A percentile compares a stretch with the other conserved stretches of the same genome.
phyloP scores from a whole-genome alignment of 345 rosid genomes.

The Eucalyptus marginata region DNA sequence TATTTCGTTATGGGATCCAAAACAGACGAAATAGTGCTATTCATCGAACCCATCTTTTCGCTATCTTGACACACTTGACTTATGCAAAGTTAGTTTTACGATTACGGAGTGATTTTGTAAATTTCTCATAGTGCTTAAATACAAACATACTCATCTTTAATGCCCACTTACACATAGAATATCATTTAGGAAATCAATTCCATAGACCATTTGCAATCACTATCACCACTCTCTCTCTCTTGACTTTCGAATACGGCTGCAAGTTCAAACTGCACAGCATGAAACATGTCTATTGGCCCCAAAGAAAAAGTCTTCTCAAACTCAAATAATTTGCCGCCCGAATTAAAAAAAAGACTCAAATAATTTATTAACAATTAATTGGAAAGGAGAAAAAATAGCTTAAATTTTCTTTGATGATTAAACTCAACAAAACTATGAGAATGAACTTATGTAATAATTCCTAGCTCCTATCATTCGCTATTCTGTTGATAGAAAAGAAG shows the following conservation, averaged over 20 bases:
- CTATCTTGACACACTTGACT: too few relatives aligned
- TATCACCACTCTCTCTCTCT: not conserved
- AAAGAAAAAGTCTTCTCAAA: not conserved
- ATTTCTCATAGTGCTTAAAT: not conserved
- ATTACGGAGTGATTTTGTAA: not conserved
- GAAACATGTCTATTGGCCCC: not conserved
- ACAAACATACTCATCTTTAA: not conserved
- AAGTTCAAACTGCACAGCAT: not conserved
- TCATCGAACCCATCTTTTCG: too few relatives aligned
- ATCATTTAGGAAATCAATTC: not conserved
- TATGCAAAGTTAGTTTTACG: not conserved
- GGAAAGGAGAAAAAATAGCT: not conserved
- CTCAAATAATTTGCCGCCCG: too few relatives aligned
- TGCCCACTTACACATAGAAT: not conserved
- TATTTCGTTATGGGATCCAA: too few relatives aligned
- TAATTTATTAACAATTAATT: not conserved
- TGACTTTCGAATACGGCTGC: not conserved
- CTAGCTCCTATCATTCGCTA: not conserved
- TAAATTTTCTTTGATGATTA: not conserved
- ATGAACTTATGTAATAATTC: not conserved
- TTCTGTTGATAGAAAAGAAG: not conserved
- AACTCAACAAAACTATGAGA: not conserved
- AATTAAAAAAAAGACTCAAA: too few relatives aligned
- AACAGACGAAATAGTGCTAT: too few relatives aligned
- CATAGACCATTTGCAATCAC: too few relatives aligned